phyloP scores from a whole-genome alignment of 495 filamentous ascomycete species.

The Lindgomyces ingoldianus region DNA sequence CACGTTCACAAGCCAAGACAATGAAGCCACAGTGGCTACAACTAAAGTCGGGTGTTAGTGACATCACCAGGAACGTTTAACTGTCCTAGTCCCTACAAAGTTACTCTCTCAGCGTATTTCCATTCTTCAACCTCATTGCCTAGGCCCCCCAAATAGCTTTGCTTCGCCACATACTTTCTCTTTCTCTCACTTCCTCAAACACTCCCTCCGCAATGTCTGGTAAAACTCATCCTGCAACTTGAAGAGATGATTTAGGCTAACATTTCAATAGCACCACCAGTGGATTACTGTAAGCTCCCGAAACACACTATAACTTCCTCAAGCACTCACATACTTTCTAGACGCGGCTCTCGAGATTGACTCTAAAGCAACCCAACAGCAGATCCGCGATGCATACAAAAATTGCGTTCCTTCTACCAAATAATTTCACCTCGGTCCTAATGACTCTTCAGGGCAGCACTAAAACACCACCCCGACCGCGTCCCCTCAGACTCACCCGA shows the following conservation, averaged over 20 bases:
- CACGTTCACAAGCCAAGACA: neutral
- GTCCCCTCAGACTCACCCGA: slow-evolving; percentile 84
- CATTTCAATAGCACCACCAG: slow-evolving; percentile 27
- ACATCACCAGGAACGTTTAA: neutral
- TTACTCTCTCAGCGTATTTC: neutral
- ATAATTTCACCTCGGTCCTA: neutral
- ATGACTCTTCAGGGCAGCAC: slow-evolving; percentile 65
- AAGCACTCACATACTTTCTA: slow-evolving; percentile 2
- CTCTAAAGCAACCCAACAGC: slow-evolving; percentile 70
- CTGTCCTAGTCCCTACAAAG: neutral
- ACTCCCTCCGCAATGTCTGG: slow-evolving; percentile 20
- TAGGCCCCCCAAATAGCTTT: no score
- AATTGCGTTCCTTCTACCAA: slow-evolving; percentile 51
- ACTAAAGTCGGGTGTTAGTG: neutral
- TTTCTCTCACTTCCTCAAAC: no score
- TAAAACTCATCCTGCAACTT: slow-evolving; percentile 1
- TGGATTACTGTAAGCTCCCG: slow-evolving; percentile 39
- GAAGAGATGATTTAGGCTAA: slow-evolving; percentile 10
- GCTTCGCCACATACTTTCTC: no score
- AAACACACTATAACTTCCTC: neutral
- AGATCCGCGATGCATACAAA: slow-evolving; percentile 96
- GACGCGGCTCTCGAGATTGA: slow-evolving; percentile 70
- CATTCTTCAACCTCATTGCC: no score
- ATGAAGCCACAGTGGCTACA: slow-evolving; percentile 11
- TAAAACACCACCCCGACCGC: slow-evolving; percentile 93